Evolutionary conservation across 1,284 basidiomycete genomes (phyloP).

Genomic region (Apiotrichum brassicae): DNA sequence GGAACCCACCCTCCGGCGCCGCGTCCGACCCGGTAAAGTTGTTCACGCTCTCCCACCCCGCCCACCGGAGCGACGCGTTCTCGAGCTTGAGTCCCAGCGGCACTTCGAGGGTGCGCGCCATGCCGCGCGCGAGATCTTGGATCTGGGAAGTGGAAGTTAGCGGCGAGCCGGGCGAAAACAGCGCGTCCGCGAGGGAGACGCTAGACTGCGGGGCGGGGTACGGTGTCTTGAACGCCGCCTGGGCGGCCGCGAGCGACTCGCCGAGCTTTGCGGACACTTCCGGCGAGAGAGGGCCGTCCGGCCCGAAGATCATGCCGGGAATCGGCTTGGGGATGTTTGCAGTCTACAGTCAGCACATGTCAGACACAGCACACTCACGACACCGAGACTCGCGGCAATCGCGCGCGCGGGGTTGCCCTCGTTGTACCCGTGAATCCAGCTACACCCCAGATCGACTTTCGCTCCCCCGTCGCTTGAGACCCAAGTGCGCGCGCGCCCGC

Average conservation of each 20-base stretch:
- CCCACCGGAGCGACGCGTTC: conserved; percentile 42
- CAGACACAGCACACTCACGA: conserved; percentile 25
- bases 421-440: conserved; percentile 51
- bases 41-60: conserved; percentile 45
- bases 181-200: conserved; percentile 37
- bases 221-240: conserved; percentile 30
- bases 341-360: conserved; percentile 9
- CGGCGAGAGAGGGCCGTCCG: conserved; percentile 29
- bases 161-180: conserved; percentile 39
- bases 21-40: conserved; percentile 51
- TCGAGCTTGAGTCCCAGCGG: conserved; percentile 50
- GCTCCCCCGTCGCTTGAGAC: conserved; percentile 6
- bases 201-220: conserved; percentile 28
- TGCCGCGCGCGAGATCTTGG: conserved; percentile 28
- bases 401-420: conserved; percentile 49
- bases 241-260: conserved; percentile 30
- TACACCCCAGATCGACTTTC: conserved; percentile 49
- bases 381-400: conserved; percentile 45
- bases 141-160: conserved; percentile 22
- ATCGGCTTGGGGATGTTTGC: conserved; percentile 39
- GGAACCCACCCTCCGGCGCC: conserved; percentile 51
- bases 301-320: conserved; percentile 36
- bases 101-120: conserved; percentile 50
- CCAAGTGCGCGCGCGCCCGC: conserved; percentile 50
- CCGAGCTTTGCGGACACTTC: conserved; percentile 21